Conservation (phyloP, 2,329 filamentous ascomycete genomes). For the Cladosporium sp. region DNA sequence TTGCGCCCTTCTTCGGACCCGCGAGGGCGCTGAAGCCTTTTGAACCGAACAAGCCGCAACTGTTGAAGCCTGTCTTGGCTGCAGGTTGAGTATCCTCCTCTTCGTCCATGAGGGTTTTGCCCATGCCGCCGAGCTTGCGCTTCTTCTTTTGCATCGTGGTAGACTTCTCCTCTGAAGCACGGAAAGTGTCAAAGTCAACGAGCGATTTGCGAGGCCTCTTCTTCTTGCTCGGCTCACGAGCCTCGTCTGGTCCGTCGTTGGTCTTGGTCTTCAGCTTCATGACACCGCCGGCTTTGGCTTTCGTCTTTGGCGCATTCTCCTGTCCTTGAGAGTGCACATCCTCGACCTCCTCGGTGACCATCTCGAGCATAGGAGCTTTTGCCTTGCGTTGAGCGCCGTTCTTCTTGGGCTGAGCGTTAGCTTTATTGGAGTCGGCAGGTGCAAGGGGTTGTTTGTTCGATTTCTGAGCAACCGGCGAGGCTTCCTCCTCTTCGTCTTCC, state of each 20-base stretch:
- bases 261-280: constrained; percentile 36
- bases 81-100: constrained; percentile 28
- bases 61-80: constrained; percentile 21
- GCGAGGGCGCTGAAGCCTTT: constrained; percentile 28
- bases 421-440: constrained; percentile 39
- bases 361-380: constrained; percentile 35
- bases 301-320: constrained; percentile 30
- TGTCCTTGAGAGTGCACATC: constrained; percentile 31
- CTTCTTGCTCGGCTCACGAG: constrained; percentile 32
- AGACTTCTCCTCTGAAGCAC: constrained; percentile 24
- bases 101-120: constrained; percentile 35
- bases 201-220: constrained; percentile 40
- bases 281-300: constrained; percentile 21
- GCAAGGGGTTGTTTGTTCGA: constrained; percentile 37
- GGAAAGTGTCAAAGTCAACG: constrained; percentile 37
- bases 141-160: constrained; percentile 30
- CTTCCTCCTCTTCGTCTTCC: constrained; percentile 18
- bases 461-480: constrained; percentile 22
- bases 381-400: constrained; percentile 34
- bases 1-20: constrained; percentile 24
- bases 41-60: constrained; percentile 23
- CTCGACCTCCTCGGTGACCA: constrained; percentile 40
- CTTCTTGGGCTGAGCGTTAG: constrained; percentile 35
- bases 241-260: constrained; percentile 24
- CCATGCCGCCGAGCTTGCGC: constrained; percentile 31